phyloP scores from a whole-genome alignment of 2,329 filamentous ascomycete species.

The Talaromyces sp. region DNA sequence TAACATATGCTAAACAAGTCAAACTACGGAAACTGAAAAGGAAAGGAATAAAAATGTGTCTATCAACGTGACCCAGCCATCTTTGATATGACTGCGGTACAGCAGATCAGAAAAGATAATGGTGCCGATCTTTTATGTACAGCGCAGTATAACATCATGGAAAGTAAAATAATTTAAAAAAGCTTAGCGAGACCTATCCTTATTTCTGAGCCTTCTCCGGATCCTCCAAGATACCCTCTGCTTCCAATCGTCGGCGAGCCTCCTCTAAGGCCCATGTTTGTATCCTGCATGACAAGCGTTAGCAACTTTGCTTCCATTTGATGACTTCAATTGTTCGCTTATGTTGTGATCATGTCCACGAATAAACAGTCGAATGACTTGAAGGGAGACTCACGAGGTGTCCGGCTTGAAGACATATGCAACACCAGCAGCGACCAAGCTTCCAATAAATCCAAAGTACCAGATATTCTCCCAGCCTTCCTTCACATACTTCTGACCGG shows the following conservation, averaged over 20 bases:
- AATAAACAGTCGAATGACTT: neutral
- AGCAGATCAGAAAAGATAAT: constrained; percentile 28
- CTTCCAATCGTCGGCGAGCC: constrained; percentile 89
- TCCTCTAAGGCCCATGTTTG: constrained; percentile 99
- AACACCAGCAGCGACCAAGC: constrained; percentile 67
- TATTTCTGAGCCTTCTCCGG: constrained; percentile 59
- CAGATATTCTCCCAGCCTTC: constrained; percentile 93
- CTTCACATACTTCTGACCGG: constrained; percentile 90
- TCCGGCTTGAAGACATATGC: constrained; percentile 97
- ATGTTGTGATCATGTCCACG: neutral
- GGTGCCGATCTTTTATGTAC: constrained; percentile 41
- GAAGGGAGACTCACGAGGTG: constrained; percentile 75
- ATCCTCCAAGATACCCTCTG: constrained; percentile 88
- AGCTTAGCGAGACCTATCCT: constrained; percentile 22
- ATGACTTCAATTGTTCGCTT: neutral
- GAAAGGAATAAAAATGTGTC: constrained; percentile 33
- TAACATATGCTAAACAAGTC: neutral
- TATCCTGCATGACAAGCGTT: constrained; percentile 63
- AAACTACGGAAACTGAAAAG: constrained; percentile 19
- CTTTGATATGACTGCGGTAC: constrained; percentile 24
- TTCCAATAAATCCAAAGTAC: constrained; percentile 80
- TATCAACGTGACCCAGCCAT: constrained; percentile 31
- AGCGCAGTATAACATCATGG: constrained; percentile 33
- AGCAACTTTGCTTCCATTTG: too few species aligned
- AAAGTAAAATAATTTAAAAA: constrained; percentile 14